Percentiles rank a stretch among this genome's conserved stretches.
These are phyloP conservation scores for Nannochloropsis salina DNA, from an alignment of 108 stramenopile genomes.

Conservation along the genomic window DNA sequence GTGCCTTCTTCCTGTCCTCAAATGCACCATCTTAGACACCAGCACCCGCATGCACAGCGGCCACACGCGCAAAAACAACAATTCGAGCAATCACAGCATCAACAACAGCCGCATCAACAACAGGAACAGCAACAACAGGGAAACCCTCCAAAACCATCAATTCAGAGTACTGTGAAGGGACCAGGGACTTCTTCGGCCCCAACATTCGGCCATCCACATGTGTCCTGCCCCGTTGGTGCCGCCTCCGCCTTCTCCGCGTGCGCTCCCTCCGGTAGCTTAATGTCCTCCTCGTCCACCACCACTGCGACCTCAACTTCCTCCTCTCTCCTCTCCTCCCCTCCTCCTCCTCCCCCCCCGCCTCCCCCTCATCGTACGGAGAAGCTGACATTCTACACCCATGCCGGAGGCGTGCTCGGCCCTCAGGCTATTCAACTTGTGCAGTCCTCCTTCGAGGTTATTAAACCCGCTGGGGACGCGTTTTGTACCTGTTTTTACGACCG, in stretches of 20 bases:
- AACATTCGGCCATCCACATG: too few species aligned
- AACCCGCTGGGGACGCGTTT: background rate
- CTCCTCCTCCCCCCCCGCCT: background rate
- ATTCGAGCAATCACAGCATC: background rate
- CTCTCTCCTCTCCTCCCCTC: background rate
- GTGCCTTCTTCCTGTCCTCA: too few species aligned
- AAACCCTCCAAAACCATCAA: background rate
- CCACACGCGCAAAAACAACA: background rate
- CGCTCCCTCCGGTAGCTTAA: background rate
- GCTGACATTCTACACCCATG: conserved; percentile 17
- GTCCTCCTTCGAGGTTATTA: background rate
- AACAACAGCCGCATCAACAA: background rate
- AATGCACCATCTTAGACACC: too few species aligned
- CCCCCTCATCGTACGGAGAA: background rate
- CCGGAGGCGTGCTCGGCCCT: background rate
- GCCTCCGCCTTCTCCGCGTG: background rate
- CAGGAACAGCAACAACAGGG: background rate
- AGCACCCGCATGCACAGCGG: background rate
- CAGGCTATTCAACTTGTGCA: background rate
- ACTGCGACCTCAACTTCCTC: background rate
- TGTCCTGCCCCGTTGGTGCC: background rate
- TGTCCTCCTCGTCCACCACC: background rate
- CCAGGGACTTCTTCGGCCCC: too few species aligned
- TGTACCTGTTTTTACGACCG: background rate
- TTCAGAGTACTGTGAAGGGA: background rate